Evolutionary conservation across 225 moss, liverwort and hornwort genomes (phyloP).

Genomic region (Asterella californica): DNA sequence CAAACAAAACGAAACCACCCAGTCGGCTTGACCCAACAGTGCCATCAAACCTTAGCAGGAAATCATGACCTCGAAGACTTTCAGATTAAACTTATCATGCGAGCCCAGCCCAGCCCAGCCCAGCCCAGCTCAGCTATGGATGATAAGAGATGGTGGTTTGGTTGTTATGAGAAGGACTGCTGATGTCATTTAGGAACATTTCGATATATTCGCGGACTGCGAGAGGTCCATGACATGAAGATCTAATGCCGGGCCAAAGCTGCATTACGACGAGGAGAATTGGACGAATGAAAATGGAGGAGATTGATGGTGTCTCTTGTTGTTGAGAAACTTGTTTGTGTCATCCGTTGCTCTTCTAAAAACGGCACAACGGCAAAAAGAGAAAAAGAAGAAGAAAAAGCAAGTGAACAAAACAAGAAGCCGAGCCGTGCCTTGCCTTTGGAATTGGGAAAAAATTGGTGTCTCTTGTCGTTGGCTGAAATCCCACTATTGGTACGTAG

Average conservation of each 20-base stretch:
- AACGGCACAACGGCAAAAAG: neutral
- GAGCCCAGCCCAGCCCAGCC: no score
- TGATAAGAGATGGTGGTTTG: no score
- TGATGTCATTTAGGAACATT: no score
- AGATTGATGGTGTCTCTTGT: neutral
- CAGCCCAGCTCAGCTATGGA: no score
- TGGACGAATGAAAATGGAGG: neutral
- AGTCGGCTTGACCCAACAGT: no score
- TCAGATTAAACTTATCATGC: no score
- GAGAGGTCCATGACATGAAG: neutral
- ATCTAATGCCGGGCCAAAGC: neutral
- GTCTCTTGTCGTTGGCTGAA: neutral
- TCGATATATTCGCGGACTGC: no score
- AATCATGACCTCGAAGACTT: no score
- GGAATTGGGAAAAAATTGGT: neutral
- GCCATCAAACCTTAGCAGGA: no score
- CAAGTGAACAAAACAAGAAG: neutral
- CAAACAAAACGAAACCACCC: no score
- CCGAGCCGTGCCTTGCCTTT: neutral
- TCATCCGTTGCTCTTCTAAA: neutral
- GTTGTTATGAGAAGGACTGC: no score
- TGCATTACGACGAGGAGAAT: neutral
- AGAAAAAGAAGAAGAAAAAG: neutral
- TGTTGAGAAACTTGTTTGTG: neutral
- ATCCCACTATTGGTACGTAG: neutral